These are phyloP conservation scores for Fusarium sp. DNA, from an alignment of 2,329 filamentous ascomycete genomes.

Conservation along the genomic window DNA sequence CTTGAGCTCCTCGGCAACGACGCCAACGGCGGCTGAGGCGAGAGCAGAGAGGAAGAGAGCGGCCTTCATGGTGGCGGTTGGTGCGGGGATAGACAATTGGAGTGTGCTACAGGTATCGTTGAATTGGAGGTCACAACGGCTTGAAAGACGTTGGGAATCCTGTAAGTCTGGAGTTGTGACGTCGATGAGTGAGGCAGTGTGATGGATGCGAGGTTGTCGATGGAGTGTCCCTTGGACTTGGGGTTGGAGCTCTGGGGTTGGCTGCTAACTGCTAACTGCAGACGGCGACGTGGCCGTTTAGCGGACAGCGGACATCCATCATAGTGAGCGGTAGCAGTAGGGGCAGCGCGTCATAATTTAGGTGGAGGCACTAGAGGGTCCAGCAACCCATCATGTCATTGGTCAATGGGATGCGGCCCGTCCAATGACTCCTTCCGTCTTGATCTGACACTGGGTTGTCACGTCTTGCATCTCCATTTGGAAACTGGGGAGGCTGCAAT, in stretches of 20 bases:
- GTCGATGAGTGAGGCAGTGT: conserved; percentile 38
- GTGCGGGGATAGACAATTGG: conserved; percentile 21
- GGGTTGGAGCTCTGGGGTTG: conserved; percentile 5
- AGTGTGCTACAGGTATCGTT: conserved; percentile 14
- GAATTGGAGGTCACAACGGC: conserved; percentile 12
- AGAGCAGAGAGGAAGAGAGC: conserved; percentile 62
- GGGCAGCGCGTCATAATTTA: conserved; percentile 26
- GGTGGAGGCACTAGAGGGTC: conserved; percentile 25
- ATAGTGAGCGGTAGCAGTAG: background rate
- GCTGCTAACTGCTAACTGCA: conserved; percentile 18
- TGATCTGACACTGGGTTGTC: conserved; percentile 38
- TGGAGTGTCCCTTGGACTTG: conserved; percentile 9
- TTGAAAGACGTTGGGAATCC: conserved; percentile 24
- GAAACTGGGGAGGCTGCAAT: conserved; percentile 29
- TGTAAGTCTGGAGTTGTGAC: conserved; percentile 36
- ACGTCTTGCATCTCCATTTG: conserved; percentile 34
- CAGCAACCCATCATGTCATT: conserved; percentile 14
- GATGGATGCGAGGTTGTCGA: conserved; percentile 37
- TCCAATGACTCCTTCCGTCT: conserved; percentile 17
- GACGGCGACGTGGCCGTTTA: conserved; percentile 43
- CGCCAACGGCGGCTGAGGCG: conserved; percentile 62
- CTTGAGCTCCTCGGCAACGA: conserved; percentile 71
- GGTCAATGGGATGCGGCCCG: conserved; percentile 33
- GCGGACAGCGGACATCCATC: background rate
- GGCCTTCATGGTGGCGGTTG: conserved; percentile 59